These are phyloP conservation scores for Lipomyces anomalus DNA, from an alignment of 805 yeast genomes.

Conservation along the genomic window DNA sequence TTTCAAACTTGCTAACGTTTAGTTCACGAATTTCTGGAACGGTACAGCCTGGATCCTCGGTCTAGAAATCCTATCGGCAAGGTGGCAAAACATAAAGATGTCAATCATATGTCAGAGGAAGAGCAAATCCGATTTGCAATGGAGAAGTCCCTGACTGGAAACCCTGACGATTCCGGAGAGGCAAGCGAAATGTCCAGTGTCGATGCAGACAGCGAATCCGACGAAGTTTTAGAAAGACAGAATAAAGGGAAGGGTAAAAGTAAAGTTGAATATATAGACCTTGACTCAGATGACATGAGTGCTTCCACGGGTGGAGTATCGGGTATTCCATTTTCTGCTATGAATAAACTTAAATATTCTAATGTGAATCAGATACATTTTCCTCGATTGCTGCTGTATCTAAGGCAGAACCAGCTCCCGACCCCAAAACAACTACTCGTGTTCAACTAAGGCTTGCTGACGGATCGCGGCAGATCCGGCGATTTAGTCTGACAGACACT, in stretches of 20 bases:
- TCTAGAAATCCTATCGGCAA: conserved; percentile 54
- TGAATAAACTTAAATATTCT: too few species aligned
- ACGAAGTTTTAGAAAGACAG: not conserved
- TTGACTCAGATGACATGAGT: conserved; percentile 22
- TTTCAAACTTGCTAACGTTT: not conserved
- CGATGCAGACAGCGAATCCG: conserved; percentile 4
- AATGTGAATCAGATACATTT: conserved; percentile 38
- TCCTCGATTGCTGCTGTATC: conserved; percentile 45
- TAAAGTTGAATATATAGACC: conserved; percentile 28
- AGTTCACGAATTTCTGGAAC: conserved; percentile 59
- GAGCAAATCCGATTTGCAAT: conserved; percentile 76
- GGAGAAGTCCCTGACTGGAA: conserved; percentile 51
- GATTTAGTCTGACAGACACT: conserved; percentile 54
- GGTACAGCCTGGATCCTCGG: conserved; percentile 59
- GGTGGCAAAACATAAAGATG: conserved; percentile 44
- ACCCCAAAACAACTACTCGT: conserved; percentile 56
- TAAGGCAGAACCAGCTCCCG: conserved; percentile 60
- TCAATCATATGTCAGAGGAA: conserved; percentile 68
- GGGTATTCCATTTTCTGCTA: too few species aligned
- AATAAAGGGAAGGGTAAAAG: conserved; percentile 15
- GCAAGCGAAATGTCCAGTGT: conserved; percentile 32
- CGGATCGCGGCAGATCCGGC: conserved; percentile 74
- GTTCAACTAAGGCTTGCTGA: conserved; percentile 84
- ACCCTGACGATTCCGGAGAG: conserved; percentile 29
- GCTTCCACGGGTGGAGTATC: too few species aligned